Evolutionary conservation across 2,329 filamentous ascomycete species (phyloP).

Genomic region (Neocucurbitaria cava): DNA sequence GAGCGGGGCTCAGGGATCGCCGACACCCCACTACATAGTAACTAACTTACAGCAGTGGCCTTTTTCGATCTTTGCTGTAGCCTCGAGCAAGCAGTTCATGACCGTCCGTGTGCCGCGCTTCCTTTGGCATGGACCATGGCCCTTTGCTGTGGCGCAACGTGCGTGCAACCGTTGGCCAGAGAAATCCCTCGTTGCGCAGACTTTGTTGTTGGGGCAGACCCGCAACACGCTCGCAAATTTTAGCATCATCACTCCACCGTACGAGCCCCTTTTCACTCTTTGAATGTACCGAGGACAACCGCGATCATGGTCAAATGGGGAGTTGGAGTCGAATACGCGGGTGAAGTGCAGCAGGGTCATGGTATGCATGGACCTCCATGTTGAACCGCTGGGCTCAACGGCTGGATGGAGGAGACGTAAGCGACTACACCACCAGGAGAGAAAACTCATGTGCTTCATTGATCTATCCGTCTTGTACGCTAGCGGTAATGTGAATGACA

Average conservation of each 20-base stretch:
- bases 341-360: too few species aligned
- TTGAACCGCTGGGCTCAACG: too few species aligned
- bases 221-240: background rate
- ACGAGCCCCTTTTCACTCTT: background rate
- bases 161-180: slow-evolving; percentile 3
- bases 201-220: background rate
- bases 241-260: background rate
- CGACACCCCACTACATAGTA: too few species aligned
- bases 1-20: slow-evolving; percentile 33
- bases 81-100: slow-evolving; percentile 16
- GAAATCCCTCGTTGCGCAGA: background rate
- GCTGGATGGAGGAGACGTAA: background rate
- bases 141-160: slow-evolving; percentile 17
- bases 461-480: background rate
- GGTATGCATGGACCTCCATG: too few species aligned
- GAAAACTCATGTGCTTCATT: background rate
- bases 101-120: slow-evolving; percentile 11
- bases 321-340: too few species aligned
- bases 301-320: too few species aligned
- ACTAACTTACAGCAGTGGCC: slow-evolving; percentile 14
- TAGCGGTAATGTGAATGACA: background rate
- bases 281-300: too few species aligned
- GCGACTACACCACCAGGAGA: background rate
- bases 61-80: slow-evolving; percentile 9
- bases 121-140: slow-evolving; percentile 2